A percentile compares a stretch with the other conserved stretches of the same genome.
Evolutionary conservation across 768 basidiomycete genomes (phyloP).

Genomic region (Mycena chlorophos): DNA sequence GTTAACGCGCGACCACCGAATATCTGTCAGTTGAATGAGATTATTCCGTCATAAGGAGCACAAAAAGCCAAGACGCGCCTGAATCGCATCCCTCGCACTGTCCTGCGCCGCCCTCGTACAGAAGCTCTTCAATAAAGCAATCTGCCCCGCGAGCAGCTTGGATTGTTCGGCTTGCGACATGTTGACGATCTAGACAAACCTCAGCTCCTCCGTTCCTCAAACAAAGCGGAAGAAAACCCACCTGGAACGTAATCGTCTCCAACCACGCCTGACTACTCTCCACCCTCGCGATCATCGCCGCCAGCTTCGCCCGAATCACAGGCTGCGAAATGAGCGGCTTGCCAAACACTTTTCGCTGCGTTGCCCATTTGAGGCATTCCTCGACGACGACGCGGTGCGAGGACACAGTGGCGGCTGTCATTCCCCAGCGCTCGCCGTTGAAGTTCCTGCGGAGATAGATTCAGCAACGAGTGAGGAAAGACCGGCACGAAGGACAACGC

Average conservation of each 20-base stretch:
- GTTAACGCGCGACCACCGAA: conserved; percentile 89
- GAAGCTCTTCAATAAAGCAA: not conserved
- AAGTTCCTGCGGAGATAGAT: conserved; percentile 62
- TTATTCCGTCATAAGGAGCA: not conserved
- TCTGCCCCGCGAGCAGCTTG: conserved; percentile 25
- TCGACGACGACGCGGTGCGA: conserved; percentile 66
- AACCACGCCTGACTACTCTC: conserved; percentile 77
- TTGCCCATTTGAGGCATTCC: conserved; percentile 80
- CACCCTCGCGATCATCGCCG: conserved; percentile 75
- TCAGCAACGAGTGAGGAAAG: conserved; percentile 42
- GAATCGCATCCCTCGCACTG: conserved; percentile 52
- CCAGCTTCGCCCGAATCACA: conserved; percentile 76
- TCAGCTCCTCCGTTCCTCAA: not conserved
- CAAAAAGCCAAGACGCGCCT: conserved; percentile 24
- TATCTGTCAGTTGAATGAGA: not conserved
- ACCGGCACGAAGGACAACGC: conserved; percentile 1
- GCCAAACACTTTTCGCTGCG: conserved; percentile 78
- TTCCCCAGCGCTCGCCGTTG: conserved; percentile 75
- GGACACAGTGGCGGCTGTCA: conserved; percentile 58
- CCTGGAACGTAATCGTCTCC: conserved; percentile 26
- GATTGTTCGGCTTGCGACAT: conserved; percentile 83
- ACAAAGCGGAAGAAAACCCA: conserved; percentile 75
- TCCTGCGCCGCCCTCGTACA: not conserved
- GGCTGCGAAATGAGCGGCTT: conserved; percentile 67
- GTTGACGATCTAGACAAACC: conserved; percentile 65